Percentiles rank a stretch among this genome's conserved stretches.
These are phyloP conservation scores for Penicillium sp. DNA, from an alignment of 2,329 filamentous ascomycete species.

Conservation along the genomic window DNA sequence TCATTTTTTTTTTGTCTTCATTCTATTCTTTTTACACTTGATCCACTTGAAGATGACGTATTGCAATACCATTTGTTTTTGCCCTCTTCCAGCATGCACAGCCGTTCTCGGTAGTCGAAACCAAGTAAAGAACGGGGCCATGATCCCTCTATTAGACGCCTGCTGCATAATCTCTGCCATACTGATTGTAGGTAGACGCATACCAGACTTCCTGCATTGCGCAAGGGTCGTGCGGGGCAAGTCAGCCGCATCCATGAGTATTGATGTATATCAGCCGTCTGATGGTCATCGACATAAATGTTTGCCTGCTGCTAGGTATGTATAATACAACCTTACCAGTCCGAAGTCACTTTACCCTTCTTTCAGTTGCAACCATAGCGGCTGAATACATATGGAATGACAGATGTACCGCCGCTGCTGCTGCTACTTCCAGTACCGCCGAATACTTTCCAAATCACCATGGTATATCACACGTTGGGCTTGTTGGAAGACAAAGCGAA, in stretches of 20 bases:
- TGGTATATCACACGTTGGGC: too few species aligned
- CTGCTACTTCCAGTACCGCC: too few species aligned
- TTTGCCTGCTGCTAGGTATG: not conserved
- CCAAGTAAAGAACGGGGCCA: not conserved
- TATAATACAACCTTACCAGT: not conserved
- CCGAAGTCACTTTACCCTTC: not conserved
- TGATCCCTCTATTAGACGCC: conserved; percentile 3
- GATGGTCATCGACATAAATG: conserved; percentile 13
- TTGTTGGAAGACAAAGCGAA: conserved; percentile 61
- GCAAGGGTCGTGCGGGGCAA: conserved; percentile 28
- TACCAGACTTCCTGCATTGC: conserved; percentile 8
- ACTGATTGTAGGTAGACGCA: conserved; percentile 20
- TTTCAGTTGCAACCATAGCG: conserved; percentile 47
- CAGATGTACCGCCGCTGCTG: too few species aligned
- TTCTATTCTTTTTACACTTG: conserved; percentile 11
- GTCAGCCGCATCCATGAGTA: conserved; percentile 31
- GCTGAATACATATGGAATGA: too few species aligned
- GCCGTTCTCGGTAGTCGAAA: not conserved
- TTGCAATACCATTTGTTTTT: conserved; percentile 14
- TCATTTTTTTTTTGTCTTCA: conserved; percentile 7
- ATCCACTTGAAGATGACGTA: conserved; percentile 20
- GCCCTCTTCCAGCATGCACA: not conserved
- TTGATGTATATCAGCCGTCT: conserved; percentile 20
- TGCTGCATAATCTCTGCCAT: conserved; percentile 1
- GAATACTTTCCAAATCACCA: too few species aligned